A percentile compares a stretch with the other conserved stretches of the same genome.
Conservation (phyloP, 78 protist genomes). For the Dictyostelium capitatum region DNA sequence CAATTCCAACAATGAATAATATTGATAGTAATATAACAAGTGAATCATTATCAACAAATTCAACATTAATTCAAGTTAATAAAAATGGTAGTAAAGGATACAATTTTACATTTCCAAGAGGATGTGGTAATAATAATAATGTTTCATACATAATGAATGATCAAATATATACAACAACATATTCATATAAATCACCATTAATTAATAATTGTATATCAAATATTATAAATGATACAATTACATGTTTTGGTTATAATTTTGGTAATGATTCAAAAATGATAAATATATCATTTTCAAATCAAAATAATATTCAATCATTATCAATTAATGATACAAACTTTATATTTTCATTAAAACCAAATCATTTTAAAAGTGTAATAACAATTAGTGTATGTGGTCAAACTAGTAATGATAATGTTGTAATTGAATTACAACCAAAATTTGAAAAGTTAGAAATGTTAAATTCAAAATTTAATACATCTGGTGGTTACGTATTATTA, state of each 20-base stretch:
- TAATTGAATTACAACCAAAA: no score
- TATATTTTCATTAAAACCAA: background rate
- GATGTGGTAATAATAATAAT: background rate
- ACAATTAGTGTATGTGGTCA: background rate
- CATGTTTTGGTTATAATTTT: background rate
- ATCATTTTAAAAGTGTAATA: background rate
- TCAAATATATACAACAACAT: background rate
- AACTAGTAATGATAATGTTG: background rate
- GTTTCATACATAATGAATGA: background rate
- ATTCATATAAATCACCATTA: background rate
- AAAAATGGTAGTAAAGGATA: background rate
- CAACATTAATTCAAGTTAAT: background rate
- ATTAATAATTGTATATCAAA: background rate
- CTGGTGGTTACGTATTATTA: background rate
- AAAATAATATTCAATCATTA: background rate
- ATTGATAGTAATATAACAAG: background rate
- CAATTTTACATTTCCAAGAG: background rate
- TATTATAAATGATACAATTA: background rate
- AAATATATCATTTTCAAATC: background rate
- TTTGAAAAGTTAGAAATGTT: background rate
- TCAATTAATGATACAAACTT: background rate
- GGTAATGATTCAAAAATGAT: background rate
- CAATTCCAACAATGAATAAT: background rate
- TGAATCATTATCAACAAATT: background rate
- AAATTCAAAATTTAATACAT: background rate